phyloP scores from a whole-genome alignment of 768 basidiomycete genomes.

The Serendipita sp. region DNA sequence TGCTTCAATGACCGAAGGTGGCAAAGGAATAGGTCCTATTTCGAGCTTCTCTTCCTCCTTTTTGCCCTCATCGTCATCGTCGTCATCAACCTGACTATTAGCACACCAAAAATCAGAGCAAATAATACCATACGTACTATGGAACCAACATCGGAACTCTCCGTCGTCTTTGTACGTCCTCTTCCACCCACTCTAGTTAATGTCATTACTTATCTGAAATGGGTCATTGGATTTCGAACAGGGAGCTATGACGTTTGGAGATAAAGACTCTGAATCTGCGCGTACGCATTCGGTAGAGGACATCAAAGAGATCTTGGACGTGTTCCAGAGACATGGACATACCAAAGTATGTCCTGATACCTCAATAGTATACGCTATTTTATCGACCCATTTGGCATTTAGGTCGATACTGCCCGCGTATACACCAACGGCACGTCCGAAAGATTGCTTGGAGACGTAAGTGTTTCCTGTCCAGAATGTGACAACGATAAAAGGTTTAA shows the following conservation, averaged over 20 bases:
- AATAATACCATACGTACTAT: not conserved
- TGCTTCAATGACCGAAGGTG: conserved; percentile 32
- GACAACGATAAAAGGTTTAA: not conserved
- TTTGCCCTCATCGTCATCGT: too few species aligned
- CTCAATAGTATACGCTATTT: not conserved
- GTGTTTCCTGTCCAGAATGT: conserved; percentile 11
- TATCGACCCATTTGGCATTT: not conserved
- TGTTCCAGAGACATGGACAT: conserved; percentile 39
- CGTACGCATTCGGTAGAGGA: conserved; percentile 33
- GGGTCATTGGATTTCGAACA: conserved; percentile 11
- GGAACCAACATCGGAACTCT: not conserved
- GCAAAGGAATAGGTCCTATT: not conserved
- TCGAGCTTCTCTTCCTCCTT: not conserved
- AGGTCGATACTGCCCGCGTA: conserved; percentile 19
- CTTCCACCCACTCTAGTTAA: not conserved
- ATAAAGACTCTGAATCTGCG: conserved; percentile 24
- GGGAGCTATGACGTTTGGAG: conserved; percentile 44
- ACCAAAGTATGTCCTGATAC: conserved; percentile 24
- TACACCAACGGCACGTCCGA: conserved; percentile 20
- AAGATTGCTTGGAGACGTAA: conserved; percentile 31
- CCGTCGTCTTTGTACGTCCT: not conserved
- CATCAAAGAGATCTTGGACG: conserved; percentile 35
- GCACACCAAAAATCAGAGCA: too few species aligned
- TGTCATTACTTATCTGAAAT: not conserved
- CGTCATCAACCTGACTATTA: too few species aligned